A percentile compares a stretch with the other conserved stretches of the same genome.
Conservation (phyloP, 306 rosid genomes). For the Sesbania bispinosa region DNA sequence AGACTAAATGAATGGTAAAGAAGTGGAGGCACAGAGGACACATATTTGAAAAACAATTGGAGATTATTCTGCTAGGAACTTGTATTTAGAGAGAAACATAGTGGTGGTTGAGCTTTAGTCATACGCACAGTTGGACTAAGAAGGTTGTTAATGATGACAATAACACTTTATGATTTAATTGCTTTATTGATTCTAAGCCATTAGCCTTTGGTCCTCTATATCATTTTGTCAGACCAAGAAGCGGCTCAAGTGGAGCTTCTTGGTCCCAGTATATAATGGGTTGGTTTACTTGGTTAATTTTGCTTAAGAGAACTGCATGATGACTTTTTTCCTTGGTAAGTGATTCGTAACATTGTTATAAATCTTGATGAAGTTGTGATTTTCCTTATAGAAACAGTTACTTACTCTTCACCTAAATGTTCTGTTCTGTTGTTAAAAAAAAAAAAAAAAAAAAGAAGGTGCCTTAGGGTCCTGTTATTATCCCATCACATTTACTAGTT, state of each 20-base stretch:
- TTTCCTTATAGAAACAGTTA: neutral
- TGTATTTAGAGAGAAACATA: constrained; percentile 9
- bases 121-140: neutral
- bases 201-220: neutral
- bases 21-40: constrained; percentile 35
- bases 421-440: neutral
- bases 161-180: constrained; percentile 3
- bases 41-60: constrained; percentile 26
- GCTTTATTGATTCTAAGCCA: constrained; percentile 7
- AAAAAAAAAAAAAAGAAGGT: too few relatives aligned
- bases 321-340: neutral
- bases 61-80: constrained; percentile 2
- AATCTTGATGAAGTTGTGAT: neutral
- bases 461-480: neutral
- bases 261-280: too few relatives aligned
- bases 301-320: neutral
- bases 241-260: neutral
- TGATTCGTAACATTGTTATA: too few relatives aligned
- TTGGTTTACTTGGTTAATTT: neutral
- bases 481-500: neutral
- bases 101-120: constrained; percentile 12
- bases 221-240: neutral
- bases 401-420: neutral
- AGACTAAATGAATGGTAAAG: constrained; percentile 33
- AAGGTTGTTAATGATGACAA: constrained; percentile 10